phyloP scores from a whole-genome alignment of 164 flowering plant genomes.

The Dillenia turbinata region DNA sequence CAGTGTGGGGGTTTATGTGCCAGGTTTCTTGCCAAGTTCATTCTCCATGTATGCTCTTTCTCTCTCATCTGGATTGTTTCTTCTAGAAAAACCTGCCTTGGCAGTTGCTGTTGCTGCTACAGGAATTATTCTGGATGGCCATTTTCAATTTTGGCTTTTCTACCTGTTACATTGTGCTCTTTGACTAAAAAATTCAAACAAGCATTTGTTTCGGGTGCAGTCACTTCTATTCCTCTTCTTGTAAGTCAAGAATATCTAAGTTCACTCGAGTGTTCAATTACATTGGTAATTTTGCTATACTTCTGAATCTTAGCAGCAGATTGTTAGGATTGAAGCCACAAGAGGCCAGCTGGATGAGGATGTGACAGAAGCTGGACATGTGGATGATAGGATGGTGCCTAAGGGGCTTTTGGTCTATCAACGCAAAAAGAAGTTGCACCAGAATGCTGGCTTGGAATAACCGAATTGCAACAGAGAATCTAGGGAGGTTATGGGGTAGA shows the following conservation, averaged over 20 bases:
- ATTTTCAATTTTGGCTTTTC: constrained; percentile 80
- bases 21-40: constrained; percentile 98
- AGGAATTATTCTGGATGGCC: constrained; percentile 97
- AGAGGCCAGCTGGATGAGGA: no score
- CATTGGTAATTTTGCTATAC: no score
- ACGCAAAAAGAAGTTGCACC: no score
- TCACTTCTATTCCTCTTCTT: constrained; percentile 54
- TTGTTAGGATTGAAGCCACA: no score
- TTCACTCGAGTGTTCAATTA: no score
- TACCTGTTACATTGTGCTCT: constrained; percentile 71
- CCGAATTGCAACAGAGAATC: no score
- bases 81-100: constrained; percentile 65
- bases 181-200: constrained; percentile 53
- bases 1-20: constrained; percentile 4
- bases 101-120: constrained; percentile 79
- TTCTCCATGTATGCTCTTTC: constrained; percentile 96
- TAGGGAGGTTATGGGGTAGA: no score
- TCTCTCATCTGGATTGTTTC: constrained; percentile 82
- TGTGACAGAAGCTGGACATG: no score
- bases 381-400: no score
- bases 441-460: no score
- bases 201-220: constrained; percentile 66
- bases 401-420: no score
- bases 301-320: neutral
- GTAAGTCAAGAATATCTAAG: constrained; percentile 39